These are phyloP conservation scores for Chaetomidium leptoderma DNA, from an alignment of 495 filamentous ascomycete species.

Conservation along the genomic window DNA sequence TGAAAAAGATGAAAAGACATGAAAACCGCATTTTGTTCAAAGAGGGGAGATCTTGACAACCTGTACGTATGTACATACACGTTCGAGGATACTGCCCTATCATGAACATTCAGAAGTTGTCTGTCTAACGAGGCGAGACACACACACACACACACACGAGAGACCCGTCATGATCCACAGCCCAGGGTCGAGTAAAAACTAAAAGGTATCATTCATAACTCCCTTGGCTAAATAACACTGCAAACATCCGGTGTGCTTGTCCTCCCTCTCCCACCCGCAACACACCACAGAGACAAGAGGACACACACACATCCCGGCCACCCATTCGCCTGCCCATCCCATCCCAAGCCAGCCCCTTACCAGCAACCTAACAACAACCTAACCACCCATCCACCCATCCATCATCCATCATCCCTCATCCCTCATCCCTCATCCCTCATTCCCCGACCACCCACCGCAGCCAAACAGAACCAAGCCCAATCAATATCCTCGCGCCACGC, in stretches of 20 bases:
- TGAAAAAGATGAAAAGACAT: neutral
- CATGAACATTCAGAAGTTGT: too few species aligned
- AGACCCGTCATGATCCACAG: neutral
- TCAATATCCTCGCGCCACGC: conserved; percentile 4
- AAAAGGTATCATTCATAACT: conserved; percentile 16
- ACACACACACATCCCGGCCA: neutral
- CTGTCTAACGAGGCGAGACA: too few species aligned
- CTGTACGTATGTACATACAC: too few species aligned
- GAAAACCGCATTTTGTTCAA: too few species aligned
- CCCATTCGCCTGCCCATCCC: neutral
- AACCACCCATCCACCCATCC: neutral
- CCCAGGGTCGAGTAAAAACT: neutral
- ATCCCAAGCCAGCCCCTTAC: neutral
- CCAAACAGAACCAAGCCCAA: neutral
- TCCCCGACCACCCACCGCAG: neutral
- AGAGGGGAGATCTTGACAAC: too few species aligned
- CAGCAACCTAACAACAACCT: neutral
- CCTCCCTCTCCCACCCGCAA: neutral
- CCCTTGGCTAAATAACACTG: conserved; percentile 11
- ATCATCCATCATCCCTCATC: conserved; percentile 3
- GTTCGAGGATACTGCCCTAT: too few species aligned
- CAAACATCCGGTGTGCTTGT: neutral
- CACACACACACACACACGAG: neutral
- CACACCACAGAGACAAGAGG: neutral
- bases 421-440: neutral